Evolutionary conservation across 169 alveolate species (phyloP), one percentile per base, ranked within the genome.

Genomic region (Plasmodium malariae): DNA sequence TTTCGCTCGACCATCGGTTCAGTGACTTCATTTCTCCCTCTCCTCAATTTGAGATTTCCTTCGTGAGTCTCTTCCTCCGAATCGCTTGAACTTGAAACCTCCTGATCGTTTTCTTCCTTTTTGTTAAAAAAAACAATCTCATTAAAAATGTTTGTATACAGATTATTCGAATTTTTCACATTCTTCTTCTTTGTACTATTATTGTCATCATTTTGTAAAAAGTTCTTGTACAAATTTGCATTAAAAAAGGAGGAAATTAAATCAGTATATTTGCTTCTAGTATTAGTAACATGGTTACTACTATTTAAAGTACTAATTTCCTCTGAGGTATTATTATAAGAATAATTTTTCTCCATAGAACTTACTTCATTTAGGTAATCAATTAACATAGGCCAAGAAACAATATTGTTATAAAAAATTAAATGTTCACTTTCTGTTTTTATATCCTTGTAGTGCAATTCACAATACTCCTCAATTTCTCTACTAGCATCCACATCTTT

Each of bases 331-430:
- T 30, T 3, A 6, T 74, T 48, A 5, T 11, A 26, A n/a, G 24
- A 19, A 19, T 43, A 36, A 43, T n/a, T 49, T n/a, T n/a, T n/a
- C n/a, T n/a, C n/a, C n/a, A 34, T 32, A 17, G 37, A 19, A 21
- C 26, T 12, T 40, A 78, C 26, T 17, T 78, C 89, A 63, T 40
- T 55, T 62, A 54, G 43, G 26, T 62, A 68, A 63, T 78, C 89
- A 1, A 78, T 78, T n/a, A 78, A 21, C 89, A 78, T 78, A 30
- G 89, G 89, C 89, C 89, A 78, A 0, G 89, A 78, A 11, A 78
- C 89, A 62, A 78, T 48, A 28, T 78, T 78, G 48, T 63, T 78
- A 40, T 62, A 78, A 45, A 78, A 68, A 12, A 78, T 62, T 0
- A 28, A 1, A 6, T 78, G 48, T 55, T 55, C 89, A 5, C 24